Base-by-base conservation (phyloP, 1,139 yeast species). In the Geotrichum reessii region DNA sequence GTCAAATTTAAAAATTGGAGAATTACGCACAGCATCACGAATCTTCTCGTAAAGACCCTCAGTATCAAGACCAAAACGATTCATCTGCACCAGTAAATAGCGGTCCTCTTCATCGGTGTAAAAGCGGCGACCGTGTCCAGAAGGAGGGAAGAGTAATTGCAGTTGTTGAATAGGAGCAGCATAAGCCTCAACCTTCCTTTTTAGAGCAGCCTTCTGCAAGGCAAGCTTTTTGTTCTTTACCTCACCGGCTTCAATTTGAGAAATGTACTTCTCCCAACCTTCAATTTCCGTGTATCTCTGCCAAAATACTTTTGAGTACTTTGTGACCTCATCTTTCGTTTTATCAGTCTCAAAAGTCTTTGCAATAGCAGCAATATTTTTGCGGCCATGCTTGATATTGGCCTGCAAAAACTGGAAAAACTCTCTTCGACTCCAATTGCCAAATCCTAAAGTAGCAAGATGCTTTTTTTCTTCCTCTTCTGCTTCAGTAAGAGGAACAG, bases 241-340 rank as follows among this genome's bases (percentile, higher is more conserved):
- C 69, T 92, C 97, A 63, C 97, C 96, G 47, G 86, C 78, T 67
- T 91, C 96, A 59, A 93, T 90, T 67, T 89, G 95, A n/a, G 85
- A 73, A 56, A 91, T 71, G 70, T 91, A 90, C 69, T 90, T 86
- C 62, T 91, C 97, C 71, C 85, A 81, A 0, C 97, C 97, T 31
- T 88, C 95, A 53, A 93, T 83, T 66, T 83, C 85, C 22, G 76
- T 75, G 69, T 83, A 86, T 28, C 87, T 78, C 51, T 77, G 73
- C 96, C 97, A 92, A 68, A 93, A 93, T 2, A 78, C 85, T 49
- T 78, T 76, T 60, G 86, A 78, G 69, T 93, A 93, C 52, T 76
- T 73, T 63, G 79, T 78, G 1, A 93, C 87, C 56, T 93, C 97
- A 4, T 81, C 86, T 1, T 73, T 74, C 0, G 85, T 77, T 69